Conservation (phyloP, 345 rosid genomes). For the Eucalyptus marginata region DNA sequence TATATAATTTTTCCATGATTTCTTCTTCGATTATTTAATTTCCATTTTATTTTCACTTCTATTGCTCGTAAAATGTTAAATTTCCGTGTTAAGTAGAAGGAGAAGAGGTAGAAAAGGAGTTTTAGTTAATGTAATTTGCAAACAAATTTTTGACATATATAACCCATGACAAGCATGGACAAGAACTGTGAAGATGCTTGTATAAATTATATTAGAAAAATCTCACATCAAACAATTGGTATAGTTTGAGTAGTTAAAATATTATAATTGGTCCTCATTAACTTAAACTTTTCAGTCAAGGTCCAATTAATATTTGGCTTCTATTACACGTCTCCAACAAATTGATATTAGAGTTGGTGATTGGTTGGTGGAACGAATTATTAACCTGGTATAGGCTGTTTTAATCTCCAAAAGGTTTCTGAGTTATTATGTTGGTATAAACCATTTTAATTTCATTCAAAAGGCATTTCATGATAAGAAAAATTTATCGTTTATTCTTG, state of each 20-base stretch:
- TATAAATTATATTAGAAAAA: too few relatives aligned
- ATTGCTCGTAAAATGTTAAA: neutral
- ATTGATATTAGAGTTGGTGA: neutral
- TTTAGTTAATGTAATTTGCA: neutral
- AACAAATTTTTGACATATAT: too few relatives aligned
- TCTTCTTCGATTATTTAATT: neutral
- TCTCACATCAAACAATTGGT: neutral
- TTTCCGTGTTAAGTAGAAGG: neutral
- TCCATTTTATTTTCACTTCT: neutral
- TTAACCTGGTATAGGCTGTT: too few relatives aligned
- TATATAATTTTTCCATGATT: neutral
- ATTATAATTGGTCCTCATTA: too few relatives aligned
- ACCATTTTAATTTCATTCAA: neutral
- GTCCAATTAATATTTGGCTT: too few relatives aligned
- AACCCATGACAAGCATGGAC: neutral
- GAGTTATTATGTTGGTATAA: neutral
- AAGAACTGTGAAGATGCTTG: neutral
- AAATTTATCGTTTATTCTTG: accelerated
- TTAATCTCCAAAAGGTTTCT: too few relatives aligned
- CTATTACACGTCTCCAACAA: neutral
- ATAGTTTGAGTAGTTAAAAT: neutral
- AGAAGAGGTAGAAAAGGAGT: neutral
- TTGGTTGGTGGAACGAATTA: neutral
- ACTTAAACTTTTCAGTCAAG: neutral
- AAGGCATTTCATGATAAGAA: accelerated